phyloP scores from a whole-genome alignment of 108 stramenopile genomes.

The Cyclotella baltica region DNA sequence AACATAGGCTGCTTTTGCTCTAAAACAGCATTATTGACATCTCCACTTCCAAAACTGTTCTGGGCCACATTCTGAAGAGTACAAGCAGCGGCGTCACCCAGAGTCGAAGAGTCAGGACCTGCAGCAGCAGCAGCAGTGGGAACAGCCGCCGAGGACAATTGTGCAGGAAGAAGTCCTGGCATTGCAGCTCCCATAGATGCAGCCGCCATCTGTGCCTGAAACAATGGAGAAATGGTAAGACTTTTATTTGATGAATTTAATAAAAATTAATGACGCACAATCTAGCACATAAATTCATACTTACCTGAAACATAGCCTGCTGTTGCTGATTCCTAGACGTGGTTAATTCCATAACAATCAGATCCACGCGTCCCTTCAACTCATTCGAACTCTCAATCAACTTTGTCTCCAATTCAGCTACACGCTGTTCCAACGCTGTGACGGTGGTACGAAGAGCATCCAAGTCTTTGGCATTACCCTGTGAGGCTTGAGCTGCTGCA shows the following conservation, averaged over 20 bases:
- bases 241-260: background rate
- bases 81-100: slow-evolving; percentile 6
- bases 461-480: slow-evolving; percentile 65
- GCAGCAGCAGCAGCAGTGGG: background rate
- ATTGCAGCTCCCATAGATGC: background rate
- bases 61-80: slow-evolving; percentile 9
- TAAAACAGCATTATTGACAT: background rate
- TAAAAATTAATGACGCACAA: background rate
- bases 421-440: slow-evolving; percentile 52
- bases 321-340: slow-evolving; percentile 18
- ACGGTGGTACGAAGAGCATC: slow-evolving; percentile 72
- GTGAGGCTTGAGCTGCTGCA: slow-evolving; percentile 3
- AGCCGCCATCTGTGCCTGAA: slow-evolving; percentile 8
- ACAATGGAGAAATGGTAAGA: too few species aligned
- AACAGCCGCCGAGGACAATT: background rate
- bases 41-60: slow-evolving; percentile 32
- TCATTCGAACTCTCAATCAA: slow-evolving; percentile 6
- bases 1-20: slow-evolving; percentile 17
- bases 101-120: background rate
- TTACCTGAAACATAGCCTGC: slow-evolving; percentile 2
- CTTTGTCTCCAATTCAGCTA: slow-evolving; percentile 33
- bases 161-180: background rate
- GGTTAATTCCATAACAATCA: slow-evolving; percentile 37
- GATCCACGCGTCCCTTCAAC: slow-evolving; percentile 38
- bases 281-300: too few species aligned